Evolutionary conservation across 2,329 filamentous ascomycete genomes (phyloP).

Genomic region (Fusarium azukiicola): DNA sequence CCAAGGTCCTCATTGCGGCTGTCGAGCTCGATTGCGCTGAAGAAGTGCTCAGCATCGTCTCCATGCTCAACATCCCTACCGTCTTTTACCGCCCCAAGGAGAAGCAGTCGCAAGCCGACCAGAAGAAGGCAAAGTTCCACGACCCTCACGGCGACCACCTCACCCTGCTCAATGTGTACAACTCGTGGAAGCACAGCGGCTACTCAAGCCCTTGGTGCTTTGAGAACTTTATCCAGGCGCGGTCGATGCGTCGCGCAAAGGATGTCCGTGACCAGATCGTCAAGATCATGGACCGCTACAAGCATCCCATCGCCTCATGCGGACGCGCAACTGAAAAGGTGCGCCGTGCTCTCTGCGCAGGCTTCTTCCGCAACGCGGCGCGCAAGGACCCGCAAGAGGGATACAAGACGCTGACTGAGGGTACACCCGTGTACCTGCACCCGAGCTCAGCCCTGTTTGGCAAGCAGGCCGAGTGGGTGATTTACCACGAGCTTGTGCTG

Average conservation of each 20-base stretch:
- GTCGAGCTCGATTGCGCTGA: constrained; percentile 95
- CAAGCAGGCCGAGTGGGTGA: constrained; percentile 97
- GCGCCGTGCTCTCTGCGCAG: constrained; percentile 92
- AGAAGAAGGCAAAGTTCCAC: constrained; percentile 99
- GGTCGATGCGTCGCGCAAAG: constrained; percentile 92
- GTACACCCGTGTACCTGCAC: constrained; percentile 97
- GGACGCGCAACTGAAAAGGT: constrained; percentile 93
- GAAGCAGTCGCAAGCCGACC: constrained; percentile 97
- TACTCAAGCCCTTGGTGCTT: constrained; percentile 96
- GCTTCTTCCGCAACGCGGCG: constrained; percentile 97
- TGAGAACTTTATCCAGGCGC: constrained; percentile 98
- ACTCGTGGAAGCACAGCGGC: constrained; percentile 94
- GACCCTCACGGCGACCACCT: constrained; percentile 97
- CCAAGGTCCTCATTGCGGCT: constrained; percentile 93
- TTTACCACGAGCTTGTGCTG: constrained; percentile 94
- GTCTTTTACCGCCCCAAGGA: constrained; percentile 98
- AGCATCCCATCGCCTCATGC: constrained; percentile 90
- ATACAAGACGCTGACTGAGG: constrained; percentile 98
- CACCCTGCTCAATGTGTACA: constrained; percentile 97
- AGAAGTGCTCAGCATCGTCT: constrained; percentile 95
- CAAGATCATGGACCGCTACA: constrained; percentile 96
- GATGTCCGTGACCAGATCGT: constrained; percentile 96
- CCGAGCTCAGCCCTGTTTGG: constrained; percentile 95
- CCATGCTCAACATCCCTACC: constrained; percentile 93
- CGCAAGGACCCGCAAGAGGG: constrained; percentile 98